Base-by-base conservation (phyloP, 1,284 basidiomycete species). In the Agroathelia rolfsii region DNA sequence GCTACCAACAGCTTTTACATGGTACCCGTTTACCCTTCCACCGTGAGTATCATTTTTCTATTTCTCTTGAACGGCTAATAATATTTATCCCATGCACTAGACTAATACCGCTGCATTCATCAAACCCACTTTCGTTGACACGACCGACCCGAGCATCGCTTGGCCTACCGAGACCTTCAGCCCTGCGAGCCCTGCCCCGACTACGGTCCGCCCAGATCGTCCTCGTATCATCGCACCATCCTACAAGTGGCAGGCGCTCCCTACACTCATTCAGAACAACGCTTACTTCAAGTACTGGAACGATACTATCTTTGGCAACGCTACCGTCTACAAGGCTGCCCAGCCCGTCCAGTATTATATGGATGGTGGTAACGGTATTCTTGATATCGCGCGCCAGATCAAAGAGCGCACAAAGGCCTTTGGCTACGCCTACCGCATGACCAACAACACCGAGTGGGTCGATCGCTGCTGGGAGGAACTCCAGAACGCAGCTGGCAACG, bases 351-450 rank as follows among this genome's bases (percentile, higher is more conserved):
- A 52, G n/a, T 95, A 95, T 53, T 56, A 62, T 40, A 55, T 76
- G 50, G 93, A 97, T 51, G 82, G 86, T 28, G 69, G 68, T 42
- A 94, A 86, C 40, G 95, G 95, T 58, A 90, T 97, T 22, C 71
- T 99, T 34, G 95, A 99, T 53, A 77, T 82, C 44, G 80, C 90
- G 17, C 82, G 95, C 46, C 74, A 85, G 53, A 69, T 95, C 49
- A 97, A 98, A 60, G 68, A 80, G 61, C 72, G 87, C 39, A 64
- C 97, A 56, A 97, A 97, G 63, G 85, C 88, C 22, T 95, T 88
- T 57, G 76, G 80, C 1, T 99, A 97, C 52, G 90, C 72, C 15
- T 97, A 85, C 56, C 77, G 78, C 37, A 76, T 96, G 70, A 84
- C 89, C 32, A 87, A 89, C 43, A 81, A 97, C 55, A 87, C 84